These are phyloP conservation scores for Arthrinium phaeospermum DNA, from an alignment of 2,329 filamentous ascomycete genomes.

Conservation along the genomic window DNA sequence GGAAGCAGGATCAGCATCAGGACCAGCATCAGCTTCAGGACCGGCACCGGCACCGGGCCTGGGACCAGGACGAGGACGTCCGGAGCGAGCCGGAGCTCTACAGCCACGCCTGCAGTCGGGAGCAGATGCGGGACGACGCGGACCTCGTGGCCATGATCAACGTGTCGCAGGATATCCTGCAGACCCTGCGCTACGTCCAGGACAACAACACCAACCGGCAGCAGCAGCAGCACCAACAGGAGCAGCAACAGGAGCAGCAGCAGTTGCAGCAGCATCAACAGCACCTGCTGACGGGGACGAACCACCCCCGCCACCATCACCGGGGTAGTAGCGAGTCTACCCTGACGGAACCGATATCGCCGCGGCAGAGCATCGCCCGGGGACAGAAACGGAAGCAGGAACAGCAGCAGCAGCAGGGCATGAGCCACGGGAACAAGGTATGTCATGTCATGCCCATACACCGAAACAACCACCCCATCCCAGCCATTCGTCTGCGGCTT, in stretches of 20 bases:
- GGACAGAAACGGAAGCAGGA: not conserved
- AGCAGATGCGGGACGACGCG: not conserved
- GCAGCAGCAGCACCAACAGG: not conserved
- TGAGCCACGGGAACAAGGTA: not conserved
- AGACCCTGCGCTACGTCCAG: not conserved
- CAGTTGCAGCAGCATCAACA: too few relatives aligned
- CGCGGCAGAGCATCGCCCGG: not conserved
- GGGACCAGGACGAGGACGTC: not conserved
- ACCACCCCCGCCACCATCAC: too few relatives aligned
- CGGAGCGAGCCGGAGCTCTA: not conserved
- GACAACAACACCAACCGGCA: not conserved
- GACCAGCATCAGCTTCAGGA: too few relatives aligned
- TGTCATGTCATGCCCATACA: too few relatives aligned
- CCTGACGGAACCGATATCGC: not conserved
- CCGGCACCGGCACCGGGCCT: too few relatives aligned
- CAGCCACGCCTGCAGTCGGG: not conserved
- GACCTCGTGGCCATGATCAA: constrained; percentile 17
- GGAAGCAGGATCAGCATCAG: too few relatives aligned
- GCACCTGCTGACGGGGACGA: too few relatives aligned
- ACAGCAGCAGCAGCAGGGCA: not conserved
- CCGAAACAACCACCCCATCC: too few relatives aligned
- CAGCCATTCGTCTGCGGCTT: too few relatives aligned
- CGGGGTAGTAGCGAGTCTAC: not conserved
- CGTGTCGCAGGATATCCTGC: constrained; percentile 6
- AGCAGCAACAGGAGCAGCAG: too few relatives aligned